Conservation (phyloP, 371 early-diverging fungal genomes). For the Zychaea mexicana region DNA sequence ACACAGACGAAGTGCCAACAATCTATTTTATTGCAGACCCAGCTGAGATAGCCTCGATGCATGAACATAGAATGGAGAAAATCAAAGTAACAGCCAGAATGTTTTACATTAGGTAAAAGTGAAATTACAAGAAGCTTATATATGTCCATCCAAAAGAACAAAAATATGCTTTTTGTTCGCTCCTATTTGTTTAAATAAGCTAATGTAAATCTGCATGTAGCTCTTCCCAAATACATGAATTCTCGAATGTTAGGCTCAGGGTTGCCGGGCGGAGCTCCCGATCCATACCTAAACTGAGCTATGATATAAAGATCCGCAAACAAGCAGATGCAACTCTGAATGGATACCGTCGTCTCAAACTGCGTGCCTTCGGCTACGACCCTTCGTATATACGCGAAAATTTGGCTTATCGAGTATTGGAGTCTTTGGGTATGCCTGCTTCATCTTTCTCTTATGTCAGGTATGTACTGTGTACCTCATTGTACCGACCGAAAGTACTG, state of each 20-base stretch:
- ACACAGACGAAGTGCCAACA: constrained; percentile 19
- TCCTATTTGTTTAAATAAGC: too few species aligned
- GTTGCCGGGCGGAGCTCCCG: constrained; percentile 15
- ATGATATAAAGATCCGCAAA: constrained; percentile 17
- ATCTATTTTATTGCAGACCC: constrained; percentile 19
- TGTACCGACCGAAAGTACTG: too few species aligned
- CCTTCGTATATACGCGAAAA: constrained; percentile 29
- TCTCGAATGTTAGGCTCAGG: too few species aligned
- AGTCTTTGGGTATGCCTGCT: constrained; percentile 14
- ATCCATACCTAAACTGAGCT: constrained; percentile 18
- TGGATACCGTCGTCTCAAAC: constrained; percentile 15
- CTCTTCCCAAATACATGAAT: too few species aligned
- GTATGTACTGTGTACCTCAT: too few species aligned
- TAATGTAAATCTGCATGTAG: too few species aligned
- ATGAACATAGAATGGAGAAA: constrained; percentile 1
- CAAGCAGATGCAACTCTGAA: constrained; percentile 7
- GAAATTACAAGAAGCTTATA: too few species aligned
- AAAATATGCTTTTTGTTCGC: too few species aligned
- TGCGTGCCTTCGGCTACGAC: constrained; percentile 18
- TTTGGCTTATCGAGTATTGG: constrained; percentile 11
- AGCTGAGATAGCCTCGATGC: constrained; percentile 13
- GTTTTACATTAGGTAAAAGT: constrained; percentile 20
- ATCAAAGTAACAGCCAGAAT: constrained; percentile 5
- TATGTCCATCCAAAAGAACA: too few species aligned
- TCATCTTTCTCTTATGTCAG: background rate